These are phyloP conservation scores for Talaromyces sp. DNA, from an alignment of 2,329 filamentous ascomycete species.

Conservation along the genomic window DNA sequence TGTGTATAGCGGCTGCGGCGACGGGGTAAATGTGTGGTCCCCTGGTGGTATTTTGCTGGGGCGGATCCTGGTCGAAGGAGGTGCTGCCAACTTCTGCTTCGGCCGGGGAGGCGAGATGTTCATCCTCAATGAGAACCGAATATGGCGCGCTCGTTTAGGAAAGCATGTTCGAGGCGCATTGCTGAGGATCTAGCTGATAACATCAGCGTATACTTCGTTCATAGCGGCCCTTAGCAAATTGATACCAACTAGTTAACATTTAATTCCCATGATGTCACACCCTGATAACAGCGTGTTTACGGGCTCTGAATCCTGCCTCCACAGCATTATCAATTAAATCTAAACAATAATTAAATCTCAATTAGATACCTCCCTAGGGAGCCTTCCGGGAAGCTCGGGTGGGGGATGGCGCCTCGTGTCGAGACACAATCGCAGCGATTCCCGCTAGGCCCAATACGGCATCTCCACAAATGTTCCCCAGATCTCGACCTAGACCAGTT, in stretches of 20 bases:
- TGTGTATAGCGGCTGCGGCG: constrained; percentile 53
- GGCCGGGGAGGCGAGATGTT: constrained; percentile 34
- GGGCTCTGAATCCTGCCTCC: too few species aligned
- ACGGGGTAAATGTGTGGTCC: constrained; percentile 54
- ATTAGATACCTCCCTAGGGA: too few species aligned
- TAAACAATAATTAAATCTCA: too few species aligned
- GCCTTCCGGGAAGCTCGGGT: too few species aligned
- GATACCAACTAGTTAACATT: not conserved
- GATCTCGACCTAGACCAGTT: too few species aligned
- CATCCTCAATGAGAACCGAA: constrained; percentile 43
- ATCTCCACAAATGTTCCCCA: too few species aligned
- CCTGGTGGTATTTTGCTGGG: constrained; percentile 47
- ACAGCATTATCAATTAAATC: too few species aligned
- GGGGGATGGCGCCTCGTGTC: too few species aligned
- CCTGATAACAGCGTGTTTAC: too few species aligned
- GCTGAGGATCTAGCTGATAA: not conserved
- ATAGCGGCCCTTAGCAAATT: not conserved
- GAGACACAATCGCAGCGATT: too few species aligned
- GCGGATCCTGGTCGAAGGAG: constrained; percentile 53
- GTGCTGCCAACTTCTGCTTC: constrained; percentile 49
- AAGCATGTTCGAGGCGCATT: not conserved
- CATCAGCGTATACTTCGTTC: not conserved
- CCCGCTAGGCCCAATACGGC: too few species aligned
- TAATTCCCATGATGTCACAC: too few species aligned
- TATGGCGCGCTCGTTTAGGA: constrained; percentile 24